Evolutionary conservation across 2,329 filamentous ascomycete genomes (phyloP), one percentile per base, ranked within the genome.

Genomic region (Epichloe elymi): DNA sequence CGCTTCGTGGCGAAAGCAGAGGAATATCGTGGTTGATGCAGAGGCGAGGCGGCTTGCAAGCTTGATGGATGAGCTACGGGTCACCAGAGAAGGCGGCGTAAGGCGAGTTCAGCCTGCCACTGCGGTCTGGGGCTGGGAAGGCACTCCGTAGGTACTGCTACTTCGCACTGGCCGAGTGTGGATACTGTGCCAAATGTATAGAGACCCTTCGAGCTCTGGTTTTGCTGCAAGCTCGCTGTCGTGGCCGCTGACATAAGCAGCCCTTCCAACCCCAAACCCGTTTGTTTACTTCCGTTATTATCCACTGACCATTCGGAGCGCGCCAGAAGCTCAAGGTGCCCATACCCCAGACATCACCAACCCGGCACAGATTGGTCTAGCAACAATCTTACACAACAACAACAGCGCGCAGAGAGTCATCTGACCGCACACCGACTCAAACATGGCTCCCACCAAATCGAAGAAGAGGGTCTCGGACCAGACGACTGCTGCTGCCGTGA

Each of bases 391-490:
- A 19, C 43, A 51, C 30, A 30, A 19, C 44, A 48, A 51, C 39
- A 47, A 20, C 4, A 50, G 15, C n/a, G 26, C 44, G 8, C 48
- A 33, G n/a, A 44, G 11, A 20, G 30, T n/a, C 46, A 38, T 48
- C 37, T 14, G 11, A 36, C 42, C 23, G 35, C 50, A 53, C 46
- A 45, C 3, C 50, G 67, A 54, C 57, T 53, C 50, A 55, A 64
- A 44, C 50, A 79, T 78, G 75, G 70, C 71, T 53, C 72, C 72
- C 50, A 65, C 65, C 51, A 70, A 71, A 59, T 65, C 68, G 15
- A 65, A 63, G 50, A 68, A 64, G 53, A 61, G 60, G 56, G 52
- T 50, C 33, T 64, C 64, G 35, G 57, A 61, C n/a, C 58, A 57
- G 42, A 56, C 54, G 11, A 44, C 42, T 17, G 45, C 49, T 17